Evolutionary conservation across 2,329 filamentous ascomycete genomes (phyloP).

Genomic region (Daldinia sp.): DNA sequence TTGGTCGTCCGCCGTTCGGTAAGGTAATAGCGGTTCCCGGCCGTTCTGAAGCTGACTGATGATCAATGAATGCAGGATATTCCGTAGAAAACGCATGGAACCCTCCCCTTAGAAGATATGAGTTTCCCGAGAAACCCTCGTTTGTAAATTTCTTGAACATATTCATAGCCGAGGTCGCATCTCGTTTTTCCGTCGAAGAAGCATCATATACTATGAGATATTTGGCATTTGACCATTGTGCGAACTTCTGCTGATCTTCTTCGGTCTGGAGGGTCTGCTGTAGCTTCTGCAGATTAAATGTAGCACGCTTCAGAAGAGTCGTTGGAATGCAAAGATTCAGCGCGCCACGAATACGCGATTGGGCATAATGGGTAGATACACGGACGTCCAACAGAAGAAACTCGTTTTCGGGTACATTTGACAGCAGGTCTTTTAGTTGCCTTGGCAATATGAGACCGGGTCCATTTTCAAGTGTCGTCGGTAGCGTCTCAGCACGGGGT

Average conservation of each 20-base stretch:
- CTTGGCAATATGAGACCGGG: constrained; percentile 66
- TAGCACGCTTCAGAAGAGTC: constrained; percentile 88
- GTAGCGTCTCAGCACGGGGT: constrained; percentile 65
- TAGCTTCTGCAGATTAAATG: constrained; percentile 89
- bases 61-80: constrained; percentile 75
- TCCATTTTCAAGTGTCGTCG: constrained; percentile 60
- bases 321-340: constrained; percentile 96
- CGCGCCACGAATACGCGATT: constrained; percentile 80
- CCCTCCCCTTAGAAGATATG: constrained; percentile 83
- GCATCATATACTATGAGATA: constrained; percentile 91
- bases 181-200: constrained; percentile 79
- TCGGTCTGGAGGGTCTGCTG: constrained; percentile 85
- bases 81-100: constrained; percentile 78
- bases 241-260: constrained; percentile 77
- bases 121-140: constrained; percentile 82
- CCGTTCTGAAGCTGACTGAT: constrained; percentile 60
- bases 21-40: constrained; percentile 61
- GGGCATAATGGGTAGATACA: constrained; percentile 84
- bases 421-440: constrained; percentile 68
- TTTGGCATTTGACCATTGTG: constrained; percentile 78
- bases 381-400: constrained; percentile 85
- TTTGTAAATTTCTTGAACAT: constrained; percentile 92
- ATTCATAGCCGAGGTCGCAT: constrained; percentile 83
- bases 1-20: constrained; percentile 60
- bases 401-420: constrained; percentile 54